These are phyloP conservation scores for Lupinus albus DNA, from an alignment of 306 rosid species.

Conservation along the genomic window DNA sequence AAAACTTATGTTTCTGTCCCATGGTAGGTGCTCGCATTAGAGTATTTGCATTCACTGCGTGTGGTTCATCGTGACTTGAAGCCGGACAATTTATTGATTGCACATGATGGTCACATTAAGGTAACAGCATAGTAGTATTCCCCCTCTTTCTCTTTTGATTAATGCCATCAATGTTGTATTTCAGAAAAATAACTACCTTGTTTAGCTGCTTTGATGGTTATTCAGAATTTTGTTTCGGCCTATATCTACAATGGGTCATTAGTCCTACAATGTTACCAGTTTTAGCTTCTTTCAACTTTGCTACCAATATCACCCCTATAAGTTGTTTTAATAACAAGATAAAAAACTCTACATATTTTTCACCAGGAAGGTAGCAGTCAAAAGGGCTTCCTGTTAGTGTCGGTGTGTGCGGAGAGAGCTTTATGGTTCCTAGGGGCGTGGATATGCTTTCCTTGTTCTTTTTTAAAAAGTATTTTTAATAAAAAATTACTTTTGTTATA, in stretches of 20 bases:
- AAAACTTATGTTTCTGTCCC: constrained; percentile 15
- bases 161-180: constrained; percentile 5
- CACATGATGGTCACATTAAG: constrained; percentile 98
- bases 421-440: neutral
- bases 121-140: constrained; percentile 44
- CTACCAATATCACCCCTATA: neutral
- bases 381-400: neutral
- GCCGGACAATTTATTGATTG: constrained; percentile 96
- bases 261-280: constrained; percentile 9
- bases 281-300: neutral
- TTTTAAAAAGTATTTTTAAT: neutral
- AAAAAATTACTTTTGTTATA: neutral
- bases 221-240: neutral
- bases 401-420: neutral
- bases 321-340: constrained; percentile 4
- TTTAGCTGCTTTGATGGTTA: constrained; percentile 1
- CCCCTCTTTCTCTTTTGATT: constrained; percentile 17
- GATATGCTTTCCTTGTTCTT: neutral
- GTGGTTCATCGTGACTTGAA: constrained; percentile 98
- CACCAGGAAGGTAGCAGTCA: neutral
- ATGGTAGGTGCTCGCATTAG: constrained; percentile 90
- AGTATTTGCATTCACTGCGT: constrained; percentile 84
- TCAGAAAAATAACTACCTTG: neutral
- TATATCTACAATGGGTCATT: neutral
- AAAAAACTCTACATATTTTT: constrained; percentile 13